Percentiles rank a stretch among this genome's conserved stretches.
These are phyloP conservation scores for Ophiobolus disseminans DNA, from an alignment of 2,329 filamentous ascomycete genomes.

Conservation along the genomic window DNA sequence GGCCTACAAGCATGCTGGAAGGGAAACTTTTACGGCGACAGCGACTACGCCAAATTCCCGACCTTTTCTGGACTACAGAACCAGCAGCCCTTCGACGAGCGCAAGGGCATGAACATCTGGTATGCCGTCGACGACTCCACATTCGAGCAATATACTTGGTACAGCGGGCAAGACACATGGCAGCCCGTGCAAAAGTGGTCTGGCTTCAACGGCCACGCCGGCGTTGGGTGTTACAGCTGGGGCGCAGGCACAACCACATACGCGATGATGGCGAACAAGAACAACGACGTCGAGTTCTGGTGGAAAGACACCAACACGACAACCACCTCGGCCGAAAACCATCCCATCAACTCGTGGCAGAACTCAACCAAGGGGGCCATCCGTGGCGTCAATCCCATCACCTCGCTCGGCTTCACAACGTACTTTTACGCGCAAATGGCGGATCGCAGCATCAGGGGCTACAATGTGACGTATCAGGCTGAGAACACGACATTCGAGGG, in stretches of 20 bases:
- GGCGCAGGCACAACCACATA: slow-evolving; percentile 49
- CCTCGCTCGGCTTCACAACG: slow-evolving; percentile 52
- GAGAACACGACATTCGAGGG: slow-evolving; percentile 48
- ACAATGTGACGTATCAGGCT: slow-evolving; percentile 48
- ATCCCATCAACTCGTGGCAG: slow-evolving; percentile 52
- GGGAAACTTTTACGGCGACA: slow-evolving; percentile 65
- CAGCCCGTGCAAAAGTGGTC: slow-evolving; percentile 45
- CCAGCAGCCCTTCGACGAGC: slow-evolving; percentile 30
- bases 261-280: slow-evolving; percentile 52
- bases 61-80: slow-evolving; percentile 34
- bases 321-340: slow-evolving; percentile 30
- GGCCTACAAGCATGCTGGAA: slow-evolving; percentile 82
- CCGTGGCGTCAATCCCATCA: slow-evolving; percentile 47
- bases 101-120: slow-evolving; percentile 55
- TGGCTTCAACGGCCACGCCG: slow-evolving; percentile 52
- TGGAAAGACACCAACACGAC: slow-evolving; percentile 55
- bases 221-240: slow-evolving; percentile 55
- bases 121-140: slow-evolving; percentile 50
- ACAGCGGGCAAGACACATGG: slow-evolving; percentile 48
- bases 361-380: slow-evolving; percentile 41
- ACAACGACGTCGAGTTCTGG: slow-evolving; percentile 51
- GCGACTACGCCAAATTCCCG: slow-evolving; percentile 50
- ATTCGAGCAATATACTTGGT: slow-evolving; percentile 53
- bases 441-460: slow-evolving; percentile 47
- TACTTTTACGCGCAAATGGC: slow-evolving; percentile 53